These are phyloP conservation scores for Megacollybia marginata DNA, from an alignment of 768 basidiomycete species.

Conservation along the genomic window DNA sequence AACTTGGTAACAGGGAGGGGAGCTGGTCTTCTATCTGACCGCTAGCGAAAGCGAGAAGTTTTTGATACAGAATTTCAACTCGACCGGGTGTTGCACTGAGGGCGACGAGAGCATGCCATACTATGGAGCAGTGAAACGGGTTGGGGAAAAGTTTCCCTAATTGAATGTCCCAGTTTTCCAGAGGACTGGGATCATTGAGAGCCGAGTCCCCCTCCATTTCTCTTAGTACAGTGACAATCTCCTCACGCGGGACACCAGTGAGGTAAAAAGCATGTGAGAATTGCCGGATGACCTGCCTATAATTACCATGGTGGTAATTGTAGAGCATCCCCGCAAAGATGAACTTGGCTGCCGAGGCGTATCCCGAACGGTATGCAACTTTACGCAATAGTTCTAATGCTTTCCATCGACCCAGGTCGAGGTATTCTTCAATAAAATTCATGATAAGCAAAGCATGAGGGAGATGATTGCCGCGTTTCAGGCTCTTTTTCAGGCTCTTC, in stretches of 20 bases:
- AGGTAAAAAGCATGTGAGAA: slow-evolving; percentile 47
- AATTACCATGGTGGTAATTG: slow-evolving; percentile 20
- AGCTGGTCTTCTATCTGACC: slow-evolving; percentile 9
- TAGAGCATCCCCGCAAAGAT: slow-evolving; percentile 38
- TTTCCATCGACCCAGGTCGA: slow-evolving; percentile 22
- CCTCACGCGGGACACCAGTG: slow-evolving; percentile 42
- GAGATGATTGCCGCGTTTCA: slow-evolving; percentile 6
- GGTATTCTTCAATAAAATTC: slow-evolving; percentile 28
- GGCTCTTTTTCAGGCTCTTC: slow-evolving; percentile 11
- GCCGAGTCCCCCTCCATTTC: background rate
- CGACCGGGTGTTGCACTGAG: slow-evolving; percentile 13
- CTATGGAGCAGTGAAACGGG: slow-evolving; percentile 24
- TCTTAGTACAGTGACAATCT: slow-evolving; percentile 14
- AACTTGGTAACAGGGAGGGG: slow-evolving; percentile 2
- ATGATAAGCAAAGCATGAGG: slow-evolving; percentile 22
- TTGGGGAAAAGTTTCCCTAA: slow-evolving; percentile 26
- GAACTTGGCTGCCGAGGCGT: slow-evolving; percentile 17
- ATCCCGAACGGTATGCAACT: slow-evolving; percentile 16
- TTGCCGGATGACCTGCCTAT: slow-evolving; percentile 29
- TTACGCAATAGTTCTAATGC: slow-evolving; percentile 27
- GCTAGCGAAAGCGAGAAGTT: slow-evolving; percentile 23
- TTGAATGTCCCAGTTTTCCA: slow-evolving; percentile 1
- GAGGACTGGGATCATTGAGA: background rate
- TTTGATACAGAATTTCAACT: slow-evolving; percentile 33
- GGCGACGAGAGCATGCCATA: slow-evolving; percentile 32